Percentiles rank a stretch among this genome's conserved stretches.
phyloP scores from a whole-genome alignment of 208 protist genomes.

The Trypanosoma cruzi region DNA sequence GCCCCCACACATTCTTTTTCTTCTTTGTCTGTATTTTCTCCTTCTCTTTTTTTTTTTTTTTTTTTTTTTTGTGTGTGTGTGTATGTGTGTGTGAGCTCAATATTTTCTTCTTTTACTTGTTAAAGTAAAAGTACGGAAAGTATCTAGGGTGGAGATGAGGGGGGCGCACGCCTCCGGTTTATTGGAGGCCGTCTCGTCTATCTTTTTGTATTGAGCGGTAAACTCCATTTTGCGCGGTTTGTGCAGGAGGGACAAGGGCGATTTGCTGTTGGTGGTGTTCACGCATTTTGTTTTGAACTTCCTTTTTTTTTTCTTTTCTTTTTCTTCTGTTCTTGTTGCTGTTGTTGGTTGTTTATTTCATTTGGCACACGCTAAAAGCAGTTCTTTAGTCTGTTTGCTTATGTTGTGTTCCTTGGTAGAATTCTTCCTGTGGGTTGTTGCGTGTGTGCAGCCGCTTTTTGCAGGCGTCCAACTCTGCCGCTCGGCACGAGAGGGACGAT shows the following conservation, averaged over 20 bases:
- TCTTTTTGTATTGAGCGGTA: background rate
- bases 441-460: slow-evolving; percentile 65
- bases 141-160: background rate
- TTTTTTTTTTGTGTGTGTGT: background rate
- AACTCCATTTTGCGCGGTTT: background rate
- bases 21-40: slow-evolving; percentile 1
- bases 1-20: background rate
- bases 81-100: background rate
- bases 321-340: background rate
- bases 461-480: slow-evolving; percentile 62
- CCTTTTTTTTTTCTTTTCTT: slow-evolving; percentile 13
- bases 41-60: slow-evolving; percentile 2
- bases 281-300: background rate
- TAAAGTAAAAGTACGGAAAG: background rate
- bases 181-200: background rate
- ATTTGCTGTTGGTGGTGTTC: background rate
- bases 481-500: slow-evolving; percentile 18
- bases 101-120: background rate
- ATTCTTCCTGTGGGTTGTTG: slow-evolving; percentile 53
- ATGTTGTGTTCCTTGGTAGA: slow-evolving; percentile 33
- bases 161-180: background rate
- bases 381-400: slow-evolving; percentile 3
- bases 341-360: background rate
- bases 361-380: background rate
- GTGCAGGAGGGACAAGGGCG: background rate